These are phyloP conservation scores for Leccinum rimulosum DNA, from an alignment of 768 basidiomycete species.

Conservation along the genomic window DNA sequence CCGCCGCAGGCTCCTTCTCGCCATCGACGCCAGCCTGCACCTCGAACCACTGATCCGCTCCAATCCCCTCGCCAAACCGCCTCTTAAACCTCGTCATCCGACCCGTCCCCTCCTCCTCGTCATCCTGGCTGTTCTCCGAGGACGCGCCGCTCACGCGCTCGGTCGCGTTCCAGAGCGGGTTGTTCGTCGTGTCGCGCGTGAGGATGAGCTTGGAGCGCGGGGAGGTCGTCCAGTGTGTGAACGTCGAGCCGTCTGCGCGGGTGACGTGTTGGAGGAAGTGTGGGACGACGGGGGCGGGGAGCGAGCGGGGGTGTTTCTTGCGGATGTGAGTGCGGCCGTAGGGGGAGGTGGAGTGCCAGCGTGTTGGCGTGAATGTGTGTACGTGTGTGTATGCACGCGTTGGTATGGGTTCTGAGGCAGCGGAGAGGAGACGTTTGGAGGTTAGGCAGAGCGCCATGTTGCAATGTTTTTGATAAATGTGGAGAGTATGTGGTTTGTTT, in stretches of 20 bases:
- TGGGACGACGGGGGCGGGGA: conserved; percentile 83
- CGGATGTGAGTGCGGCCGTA: conserved; percentile 85
- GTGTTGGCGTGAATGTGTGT: conserved; percentile 14
- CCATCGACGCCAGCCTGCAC: conserved; percentile 26
- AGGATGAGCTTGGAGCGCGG: conserved; percentile 74
- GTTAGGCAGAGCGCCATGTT: conserved; percentile 15
- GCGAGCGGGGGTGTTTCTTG: conserved; percentile 60
- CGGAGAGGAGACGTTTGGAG: conserved; percentile 12
- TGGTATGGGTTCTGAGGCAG: conserved; percentile 1
- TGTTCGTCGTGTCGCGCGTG: conserved; percentile 86
- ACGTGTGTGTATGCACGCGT: conserved; percentile 13
- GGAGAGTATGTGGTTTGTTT: conserved; percentile 9
- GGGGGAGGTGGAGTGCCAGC: conserved; percentile 64
- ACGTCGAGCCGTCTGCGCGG: conserved; percentile 85
- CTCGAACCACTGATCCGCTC: conserved; percentile 30
- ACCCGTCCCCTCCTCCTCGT: conserved; percentile 71
- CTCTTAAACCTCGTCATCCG: conserved; percentile 78
- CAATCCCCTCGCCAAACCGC: conserved; percentile 58
- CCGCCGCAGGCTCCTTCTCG: conserved; percentile 27
- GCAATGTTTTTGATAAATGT: not conserved
- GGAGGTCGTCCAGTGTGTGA: conserved; percentile 85
- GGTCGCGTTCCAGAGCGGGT: conserved; percentile 81
- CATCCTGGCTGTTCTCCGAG: conserved; percentile 47
- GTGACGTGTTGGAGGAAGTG: conserved; percentile 84
- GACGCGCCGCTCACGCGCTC: conserved; percentile 48